Conservation (phyloP, 2,329 filamentous ascomycete species). For the Diaporthe batatas region DNA sequence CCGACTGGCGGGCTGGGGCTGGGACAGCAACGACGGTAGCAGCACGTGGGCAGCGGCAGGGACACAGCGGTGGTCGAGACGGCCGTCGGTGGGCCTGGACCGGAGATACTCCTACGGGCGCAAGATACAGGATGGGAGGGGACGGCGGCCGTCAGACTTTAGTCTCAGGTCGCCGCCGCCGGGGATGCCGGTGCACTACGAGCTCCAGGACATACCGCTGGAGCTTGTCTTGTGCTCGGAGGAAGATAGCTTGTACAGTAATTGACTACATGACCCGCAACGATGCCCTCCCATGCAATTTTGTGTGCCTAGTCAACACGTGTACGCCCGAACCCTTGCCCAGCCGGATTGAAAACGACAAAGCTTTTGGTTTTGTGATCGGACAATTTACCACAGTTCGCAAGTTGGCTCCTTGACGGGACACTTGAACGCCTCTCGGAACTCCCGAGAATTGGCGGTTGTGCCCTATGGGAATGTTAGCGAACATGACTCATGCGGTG, state of each 20-base stretch:
- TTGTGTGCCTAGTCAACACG: not conserved
- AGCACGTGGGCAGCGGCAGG: not conserved
- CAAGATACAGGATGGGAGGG: constrained; percentile 9
- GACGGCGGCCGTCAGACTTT: constrained; percentile 19
- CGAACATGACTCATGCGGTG: not conserved
- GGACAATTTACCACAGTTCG: constrained; percentile 71
- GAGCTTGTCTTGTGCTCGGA: constrained; percentile 8
- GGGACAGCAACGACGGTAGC: not conserved
- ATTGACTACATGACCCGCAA: constrained; percentile 25
- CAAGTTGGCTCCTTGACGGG: constrained; percentile 75
- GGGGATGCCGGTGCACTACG: not conserved
- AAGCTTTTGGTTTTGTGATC: not conserved
- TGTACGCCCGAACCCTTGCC: not conserved
- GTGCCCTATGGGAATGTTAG: constrained; percentile 52
- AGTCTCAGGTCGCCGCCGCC: constrained; percentile 7
- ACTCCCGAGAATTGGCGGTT: constrained; percentile 76
- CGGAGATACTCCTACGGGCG: constrained; percentile 1
- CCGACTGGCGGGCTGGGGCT: no score
- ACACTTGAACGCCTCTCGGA: constrained; percentile 77
- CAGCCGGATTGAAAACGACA: not conserved
- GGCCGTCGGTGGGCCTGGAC: constrained; percentile 13
- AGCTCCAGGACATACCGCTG: not conserved
- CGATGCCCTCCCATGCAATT: not conserved
- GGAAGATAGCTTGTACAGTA: constrained; percentile 22
- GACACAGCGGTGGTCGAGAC: not conserved